Conservation (phyloP, 2,329 filamentous ascomycete genomes). For the Verticillium nonalfalfae region DNA sequence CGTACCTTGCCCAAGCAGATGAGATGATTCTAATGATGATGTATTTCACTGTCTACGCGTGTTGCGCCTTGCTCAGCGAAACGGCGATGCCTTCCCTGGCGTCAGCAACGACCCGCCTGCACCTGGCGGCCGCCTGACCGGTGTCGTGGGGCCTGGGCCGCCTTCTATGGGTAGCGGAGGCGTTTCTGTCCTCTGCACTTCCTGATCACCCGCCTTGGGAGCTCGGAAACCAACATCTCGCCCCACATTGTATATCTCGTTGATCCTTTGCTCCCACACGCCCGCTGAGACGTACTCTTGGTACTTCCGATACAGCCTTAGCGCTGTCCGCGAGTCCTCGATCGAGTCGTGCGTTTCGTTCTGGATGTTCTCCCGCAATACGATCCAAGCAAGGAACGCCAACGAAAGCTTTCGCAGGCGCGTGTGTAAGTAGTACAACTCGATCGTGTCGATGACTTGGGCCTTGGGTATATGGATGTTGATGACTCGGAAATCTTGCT, state of each 20-base stretch:
- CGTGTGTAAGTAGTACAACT: constrained; percentile 77
- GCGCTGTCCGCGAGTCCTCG: constrained; percentile 85
- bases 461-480: constrained; percentile 90
- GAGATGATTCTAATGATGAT: neutral
- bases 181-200: constrained; percentile 43
- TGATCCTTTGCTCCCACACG: constrained; percentile 73
- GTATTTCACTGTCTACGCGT: neutral
- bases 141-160: constrained; percentile 36
- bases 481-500: constrained; percentile 94
- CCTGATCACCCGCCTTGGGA: constrained; percentile 37
- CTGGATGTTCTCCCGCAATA: constrained; percentile 93
- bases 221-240: constrained; percentile 45
- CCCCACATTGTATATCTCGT: constrained; percentile 68
- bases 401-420: constrained; percentile 83
- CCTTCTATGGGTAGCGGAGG: constrained; percentile 39
- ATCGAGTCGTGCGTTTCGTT: constrained; percentile 89
- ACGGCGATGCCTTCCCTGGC: constrained; percentile 36
- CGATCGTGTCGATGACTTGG: constrained; percentile 91
- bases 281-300: constrained; percentile 84
- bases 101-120: constrained; percentile 37
- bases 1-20: neutral
- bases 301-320: constrained; percentile 85
- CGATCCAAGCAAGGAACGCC: constrained; percentile 83
- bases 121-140: constrained; percentile 31
- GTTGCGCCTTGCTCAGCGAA: neutral